Evolutionary conservation across 768 basidiomycete species (phyloP).

Genomic region (Kwoniella botswanensis): DNA sequence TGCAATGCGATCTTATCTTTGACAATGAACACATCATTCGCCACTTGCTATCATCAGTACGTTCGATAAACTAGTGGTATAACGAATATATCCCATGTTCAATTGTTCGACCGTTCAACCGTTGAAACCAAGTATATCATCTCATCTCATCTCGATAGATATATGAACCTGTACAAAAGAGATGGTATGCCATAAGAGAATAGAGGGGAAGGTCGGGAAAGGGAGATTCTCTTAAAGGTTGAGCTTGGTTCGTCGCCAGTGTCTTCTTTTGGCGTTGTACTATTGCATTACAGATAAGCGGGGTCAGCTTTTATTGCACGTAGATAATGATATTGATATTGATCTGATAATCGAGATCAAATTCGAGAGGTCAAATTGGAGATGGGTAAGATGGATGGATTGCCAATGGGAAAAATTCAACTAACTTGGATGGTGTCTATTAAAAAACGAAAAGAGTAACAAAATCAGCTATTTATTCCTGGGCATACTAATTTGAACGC

Average conservation of each 20-base stretch:
- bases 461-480: neutral
- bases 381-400: conserved; percentile 1
- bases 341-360: neutral
- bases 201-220: neutral
- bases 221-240: conserved; percentile 71
- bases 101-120: neutral
- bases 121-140: conserved; percentile 4
- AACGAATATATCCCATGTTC: neutral
- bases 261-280: conserved; percentile 77
- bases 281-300: conserved; percentile 59
- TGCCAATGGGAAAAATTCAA: neutral
- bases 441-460: neutral
- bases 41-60: no score
- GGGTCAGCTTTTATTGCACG: neutral
- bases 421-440: conserved; percentile 47
- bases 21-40: no score
- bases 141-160: conserved; percentile 4
- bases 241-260: conserved; percentile 99
- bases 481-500: neutral
- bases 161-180: neutral
- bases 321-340: no score
- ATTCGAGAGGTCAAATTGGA: neutral
- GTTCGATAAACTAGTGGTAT: no score
- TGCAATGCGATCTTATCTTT: no score
- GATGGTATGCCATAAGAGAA: neutral